Percentiles rank a stretch among this genome's conserved stretches.
phyloP scores from a whole-genome alignment of 371 early-diverging fungal species.

The Saksenaea oblongispora region DNA sequence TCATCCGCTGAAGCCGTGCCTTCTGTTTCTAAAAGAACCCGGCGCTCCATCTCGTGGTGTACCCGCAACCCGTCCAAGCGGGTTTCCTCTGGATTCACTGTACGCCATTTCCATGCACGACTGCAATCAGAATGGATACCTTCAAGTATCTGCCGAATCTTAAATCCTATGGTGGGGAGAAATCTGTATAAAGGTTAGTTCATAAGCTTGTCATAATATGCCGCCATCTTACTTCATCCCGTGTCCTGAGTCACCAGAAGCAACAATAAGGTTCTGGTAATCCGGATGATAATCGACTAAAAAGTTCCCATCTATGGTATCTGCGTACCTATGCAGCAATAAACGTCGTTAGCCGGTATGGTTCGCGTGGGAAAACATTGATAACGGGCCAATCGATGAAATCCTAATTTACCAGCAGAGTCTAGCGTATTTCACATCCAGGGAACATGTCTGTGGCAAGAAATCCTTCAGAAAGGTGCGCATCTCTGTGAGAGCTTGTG shows the following conservation, averaged over 20 bases:
- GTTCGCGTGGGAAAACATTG: background rate
- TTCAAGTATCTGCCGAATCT: slow-evolving; percentile 32
- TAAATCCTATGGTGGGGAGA: slow-evolving; percentile 31
- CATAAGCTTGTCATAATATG: background rate
- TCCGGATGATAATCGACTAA: slow-evolving; percentile 45
- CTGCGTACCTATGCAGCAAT: slow-evolving; percentile 36
- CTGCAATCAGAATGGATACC: slow-evolving; percentile 26
- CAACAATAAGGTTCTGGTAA: slow-evolving; percentile 40
- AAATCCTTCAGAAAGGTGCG: slow-evolving; percentile 37
- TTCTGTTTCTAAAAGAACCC: background rate
- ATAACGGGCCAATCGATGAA: background rate
- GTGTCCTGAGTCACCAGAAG: slow-evolving; percentile 52
- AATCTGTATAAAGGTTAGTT: slow-evolving; percentile 16
- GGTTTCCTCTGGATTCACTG: background rate
- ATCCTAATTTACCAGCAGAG: slow-evolving; percentile 38
- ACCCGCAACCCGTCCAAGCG: background rate
- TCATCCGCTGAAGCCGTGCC: background rate
- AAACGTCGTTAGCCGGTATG: background rate
- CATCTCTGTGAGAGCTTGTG: slow-evolving; percentile 29
- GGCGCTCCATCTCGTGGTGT: background rate
- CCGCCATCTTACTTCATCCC: slow-evolving; percentile 43
- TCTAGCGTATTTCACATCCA: slow-evolving; percentile 34
- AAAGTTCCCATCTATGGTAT: slow-evolving; percentile 48
- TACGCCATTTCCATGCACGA: slow-evolving; percentile 32
- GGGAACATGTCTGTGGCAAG: slow-evolving; percentile 28